Conservation (phyloP, 2,329 filamentous ascomycete species). For the Diplodia intermedia region DNA sequence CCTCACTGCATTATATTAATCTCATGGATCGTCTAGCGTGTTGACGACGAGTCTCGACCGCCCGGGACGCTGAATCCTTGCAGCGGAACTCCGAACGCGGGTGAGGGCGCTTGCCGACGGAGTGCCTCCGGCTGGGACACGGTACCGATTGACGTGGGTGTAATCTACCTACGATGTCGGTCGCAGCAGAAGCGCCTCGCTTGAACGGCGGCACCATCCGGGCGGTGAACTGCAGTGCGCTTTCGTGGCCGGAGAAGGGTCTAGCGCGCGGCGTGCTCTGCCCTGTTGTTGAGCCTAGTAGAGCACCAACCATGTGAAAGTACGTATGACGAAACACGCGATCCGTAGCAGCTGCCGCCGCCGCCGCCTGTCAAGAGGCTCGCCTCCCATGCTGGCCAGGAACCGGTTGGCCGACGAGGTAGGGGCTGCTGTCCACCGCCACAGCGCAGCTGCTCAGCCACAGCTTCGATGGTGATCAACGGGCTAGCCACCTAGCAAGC, state of each 20-base stretch:
- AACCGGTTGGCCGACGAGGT: background rate
- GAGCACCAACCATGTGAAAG: background rate
- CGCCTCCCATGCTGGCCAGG: background rate
- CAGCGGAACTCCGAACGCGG: slow-evolving; percentile 1
- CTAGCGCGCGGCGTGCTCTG: background rate
- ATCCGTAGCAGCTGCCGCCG: background rate
- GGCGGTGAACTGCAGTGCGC: background rate
- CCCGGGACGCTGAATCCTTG: slow-evolving; percentile 16
- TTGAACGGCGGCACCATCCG: background rate
- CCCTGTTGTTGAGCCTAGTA: background rate
- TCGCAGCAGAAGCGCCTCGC: slow-evolving; percentile 4
- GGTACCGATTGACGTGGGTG: slow-evolving; percentile 19
- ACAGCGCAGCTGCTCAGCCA: slow-evolving; percentile 5
- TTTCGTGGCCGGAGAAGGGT: background rate
- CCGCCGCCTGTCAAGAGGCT: background rate
- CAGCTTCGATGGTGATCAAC: background rate
- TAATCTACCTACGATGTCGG: slow-evolving; percentile 2
- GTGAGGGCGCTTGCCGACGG: slow-evolving; percentile 23
- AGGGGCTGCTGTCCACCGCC: background rate
- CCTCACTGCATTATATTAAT: slow-evolving; percentile 29
- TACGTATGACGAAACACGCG: background rate
- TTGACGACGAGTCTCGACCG: slow-evolving; percentile 24
- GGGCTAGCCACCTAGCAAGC: slow-evolving; percentile 5
- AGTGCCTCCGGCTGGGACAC: slow-evolving; percentile 10
- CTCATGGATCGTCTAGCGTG: slow-evolving; percentile 17